Evolutionary conservation across 2,329 filamentous ascomycete genomes (phyloP), one percentile per base, ranked within the genome.

Genomic region (Macrophomina tecta): DNA sequence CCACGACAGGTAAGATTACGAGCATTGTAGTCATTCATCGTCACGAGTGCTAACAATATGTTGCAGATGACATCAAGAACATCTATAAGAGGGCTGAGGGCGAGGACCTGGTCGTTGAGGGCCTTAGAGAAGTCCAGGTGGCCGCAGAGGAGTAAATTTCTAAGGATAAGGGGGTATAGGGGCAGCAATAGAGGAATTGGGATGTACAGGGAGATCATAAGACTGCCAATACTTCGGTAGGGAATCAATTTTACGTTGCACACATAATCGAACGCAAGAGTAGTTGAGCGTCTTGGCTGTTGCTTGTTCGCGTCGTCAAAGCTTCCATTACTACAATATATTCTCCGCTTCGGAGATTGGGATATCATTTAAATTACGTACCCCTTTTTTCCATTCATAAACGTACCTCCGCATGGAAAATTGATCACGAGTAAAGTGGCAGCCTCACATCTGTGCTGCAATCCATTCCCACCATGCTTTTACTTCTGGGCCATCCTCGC

Each of bases 401-500:
- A 53, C 23, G 18, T 16, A 34, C 14, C 30, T 6, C 5, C 9
- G 51, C 9, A 30, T 12, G 28, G 14, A 34, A 34, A 30, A 30
- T 9, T 5, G 32, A 14, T 30, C 3, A 2, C 14, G 11, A 58
- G 23, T 6, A 58, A n/a, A 12, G 16, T 11, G 14, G 42, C 32
- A 45, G 8, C 52, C 23, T 51, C 62, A 95, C 72, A 96, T 81
- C 74, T 90, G 88, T 75, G 90, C 86, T 2, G 89, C 92, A 75
- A 98, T 89, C 94, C 94, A 98, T 73, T 87, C 87, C 87, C 93
- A 97, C 94, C 94, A 97, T 77, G 87, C 90, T 66, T 91, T 89
- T 38, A 93, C 88, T 32, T 90, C 90, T n/a, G 89, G 84, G 11
- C 86, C 86, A 9, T 86, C 89, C 38, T 83, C 74, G 77, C 86